Evolutionary conservation across 192 early-diverging fungal species (phyloP).

Genomic region (Coemansia sp.): DNA sequence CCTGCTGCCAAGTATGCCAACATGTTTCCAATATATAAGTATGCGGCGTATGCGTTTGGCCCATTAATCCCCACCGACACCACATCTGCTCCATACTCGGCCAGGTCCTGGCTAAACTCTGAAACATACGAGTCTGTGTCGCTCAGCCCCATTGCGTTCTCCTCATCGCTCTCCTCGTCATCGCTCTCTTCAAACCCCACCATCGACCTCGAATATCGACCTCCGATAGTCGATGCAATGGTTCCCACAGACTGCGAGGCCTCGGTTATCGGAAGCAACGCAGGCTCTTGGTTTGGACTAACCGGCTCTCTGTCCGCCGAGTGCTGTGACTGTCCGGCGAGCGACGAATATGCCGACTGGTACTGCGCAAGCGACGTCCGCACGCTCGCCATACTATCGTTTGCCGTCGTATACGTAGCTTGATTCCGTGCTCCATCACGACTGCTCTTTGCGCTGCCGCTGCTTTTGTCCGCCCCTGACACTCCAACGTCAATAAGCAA

Average conservation of each 20-base stretch:
- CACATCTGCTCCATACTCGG: constrained; percentile 23
- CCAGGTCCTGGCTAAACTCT: constrained; percentile 51
- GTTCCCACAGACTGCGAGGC: constrained; percentile 19
- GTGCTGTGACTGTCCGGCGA: constrained; percentile 9
- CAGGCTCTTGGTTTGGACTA: constrained; percentile 18
- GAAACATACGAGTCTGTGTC: constrained; percentile 45
- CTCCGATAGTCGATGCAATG: constrained; percentile 18
- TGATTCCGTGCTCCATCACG: background rate
- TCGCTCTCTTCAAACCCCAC: constrained; percentile 21
- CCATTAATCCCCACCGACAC: constrained; percentile 23
- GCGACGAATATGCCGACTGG: constrained; percentile 35
- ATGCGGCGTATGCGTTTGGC: constrained; percentile 29
- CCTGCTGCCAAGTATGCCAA: constrained; percentile 16
- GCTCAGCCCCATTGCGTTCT: constrained; percentile 2
- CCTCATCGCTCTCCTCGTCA: constrained; percentile 14
- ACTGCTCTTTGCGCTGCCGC: background rate
- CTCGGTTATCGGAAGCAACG: constrained; percentile 20
- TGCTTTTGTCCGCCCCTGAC: background rate
- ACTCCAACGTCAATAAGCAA: constrained; percentile 7
- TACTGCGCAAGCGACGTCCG: constrained; percentile 23
- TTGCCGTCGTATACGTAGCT: constrained; percentile 1
- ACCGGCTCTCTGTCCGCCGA: background rate
- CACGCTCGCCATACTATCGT: constrained; percentile 26
- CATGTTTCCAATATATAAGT: constrained; percentile 32
- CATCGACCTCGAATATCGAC: constrained; percentile 13